phyloP scores from a whole-genome alignment of 192 early-diverging fungal species.

The Backusella psychrophila region DNA sequence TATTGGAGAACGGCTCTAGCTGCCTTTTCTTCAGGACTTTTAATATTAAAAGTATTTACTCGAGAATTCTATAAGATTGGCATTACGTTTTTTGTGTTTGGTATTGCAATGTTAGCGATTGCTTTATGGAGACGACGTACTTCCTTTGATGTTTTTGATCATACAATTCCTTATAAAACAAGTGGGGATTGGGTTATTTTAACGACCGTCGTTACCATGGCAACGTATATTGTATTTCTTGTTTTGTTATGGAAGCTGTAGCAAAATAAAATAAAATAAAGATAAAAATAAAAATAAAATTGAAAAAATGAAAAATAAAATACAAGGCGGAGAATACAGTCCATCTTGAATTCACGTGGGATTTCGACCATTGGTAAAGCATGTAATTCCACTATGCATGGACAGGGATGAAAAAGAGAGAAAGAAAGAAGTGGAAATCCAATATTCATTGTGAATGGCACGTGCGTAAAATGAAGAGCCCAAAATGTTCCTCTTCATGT shows the following conservation, averaged over 20 bases:
- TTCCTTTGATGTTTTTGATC: slow-evolving; percentile 55
- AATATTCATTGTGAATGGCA: background rate
- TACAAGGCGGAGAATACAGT: background rate
- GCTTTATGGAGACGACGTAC: slow-evolving; percentile 42
- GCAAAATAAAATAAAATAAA: background rate
- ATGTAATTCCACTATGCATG: too few species aligned
- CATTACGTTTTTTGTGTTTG: slow-evolving; percentile 55
- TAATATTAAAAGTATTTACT: slow-evolving; percentile 57
- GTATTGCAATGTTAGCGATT: slow-evolving; percentile 45
- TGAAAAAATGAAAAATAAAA: background rate
- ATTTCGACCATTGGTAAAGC: background rate
- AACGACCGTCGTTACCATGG: slow-evolving; percentile 42
- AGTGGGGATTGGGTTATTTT: slow-evolving; percentile 52
- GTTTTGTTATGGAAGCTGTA: slow-evolving; percentile 34
- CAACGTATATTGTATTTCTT: slow-evolving; percentile 43
- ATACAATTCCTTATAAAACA: slow-evolving; percentile 48
- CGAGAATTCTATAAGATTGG: slow-evolving; percentile 53
- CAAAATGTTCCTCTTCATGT: background rate
- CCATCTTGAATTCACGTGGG: background rate
- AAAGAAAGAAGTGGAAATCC: background rate
- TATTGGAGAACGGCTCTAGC: slow-evolving; percentile 58
- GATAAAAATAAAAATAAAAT: background rate
- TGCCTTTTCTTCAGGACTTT: slow-evolving; percentile 50
- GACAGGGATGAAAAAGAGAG: too few species aligned
- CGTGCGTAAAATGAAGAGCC: background rate